Conservation (phyloP, 2,329 filamentous ascomycete genomes). For the Cadophora luteo-olivacea region DNA sequence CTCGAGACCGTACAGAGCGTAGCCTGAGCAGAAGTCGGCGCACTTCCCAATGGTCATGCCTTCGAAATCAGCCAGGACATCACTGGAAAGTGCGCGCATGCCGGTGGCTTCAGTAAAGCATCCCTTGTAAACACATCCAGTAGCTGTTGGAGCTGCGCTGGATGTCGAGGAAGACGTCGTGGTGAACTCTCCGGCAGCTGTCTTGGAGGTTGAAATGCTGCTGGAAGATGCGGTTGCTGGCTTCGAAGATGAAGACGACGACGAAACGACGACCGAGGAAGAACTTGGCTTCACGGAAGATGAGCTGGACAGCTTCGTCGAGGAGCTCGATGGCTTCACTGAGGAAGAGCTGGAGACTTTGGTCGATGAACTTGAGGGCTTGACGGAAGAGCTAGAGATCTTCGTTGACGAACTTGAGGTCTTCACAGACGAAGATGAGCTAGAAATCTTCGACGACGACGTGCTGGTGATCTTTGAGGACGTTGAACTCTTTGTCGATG, state of each 20-base stretch:
- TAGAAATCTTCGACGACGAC: constrained; percentile 14
- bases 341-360: neutral
- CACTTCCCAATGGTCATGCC: constrained; percentile 24
- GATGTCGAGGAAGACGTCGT: constrained; percentile 13
- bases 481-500: constrained; percentile 15
- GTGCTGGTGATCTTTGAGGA: constrained; percentile 20
- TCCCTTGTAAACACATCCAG: constrained; percentile 30
- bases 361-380: neutral
- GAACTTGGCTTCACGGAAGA: neutral
- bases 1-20: constrained; percentile 46
- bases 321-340: neutral
- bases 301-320: neutral
- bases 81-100: constrained; percentile 33
- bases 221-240: constrained; percentile 1
- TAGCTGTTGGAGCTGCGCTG: constrained; percentile 9
- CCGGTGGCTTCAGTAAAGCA: constrained; percentile 40
- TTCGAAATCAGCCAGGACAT: constrained; percentile 12
- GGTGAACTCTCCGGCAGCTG: constrained; percentile 4
- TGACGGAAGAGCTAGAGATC: neutral
- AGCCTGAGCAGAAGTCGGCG: constrained; percentile 35
- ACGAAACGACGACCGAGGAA: neutral
- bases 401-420: neutral
- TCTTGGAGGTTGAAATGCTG: constrained; percentile 8
- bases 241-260: neutral
- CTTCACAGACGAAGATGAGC: constrained; percentile 16